phyloP scores from a whole-genome alignment of 768 basidiomycete species.

The Pleurotus giganteus region DNA sequence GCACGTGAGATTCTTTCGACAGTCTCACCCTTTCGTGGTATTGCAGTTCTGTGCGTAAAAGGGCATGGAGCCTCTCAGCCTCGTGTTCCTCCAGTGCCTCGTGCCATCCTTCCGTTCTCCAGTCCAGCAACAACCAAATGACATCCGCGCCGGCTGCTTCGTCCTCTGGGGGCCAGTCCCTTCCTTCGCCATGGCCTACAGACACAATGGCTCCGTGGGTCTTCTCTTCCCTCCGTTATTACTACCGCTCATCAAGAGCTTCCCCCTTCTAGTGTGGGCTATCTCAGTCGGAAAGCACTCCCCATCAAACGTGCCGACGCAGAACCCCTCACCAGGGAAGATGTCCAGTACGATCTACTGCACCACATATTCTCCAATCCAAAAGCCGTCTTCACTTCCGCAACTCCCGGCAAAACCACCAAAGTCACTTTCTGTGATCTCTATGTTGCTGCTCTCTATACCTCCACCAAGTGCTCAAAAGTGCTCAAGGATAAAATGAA shows the following conservation, averaged over 20 bases:
- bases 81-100: slow-evolving; percentile 33
- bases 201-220: slow-evolving; percentile 56
- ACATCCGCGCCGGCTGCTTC: slow-evolving; percentile 38
- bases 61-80: slow-evolving; percentile 21
- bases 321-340: slow-evolving; percentile 62
- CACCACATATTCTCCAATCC: slow-evolving; percentile 71
- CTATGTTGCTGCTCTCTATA: slow-evolving; percentile 69
- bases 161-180: slow-evolving; percentile 22
- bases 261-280: slow-evolving; percentile 41
- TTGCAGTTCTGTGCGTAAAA: slow-evolving; percentile 14
- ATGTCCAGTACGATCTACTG: slow-evolving; percentile 81
- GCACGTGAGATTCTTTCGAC: slow-evolving; percentile 35
- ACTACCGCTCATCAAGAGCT: slow-evolving; percentile 12
- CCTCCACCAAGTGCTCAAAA: slow-evolving; percentile 69
- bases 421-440: slow-evolving; percentile 64
- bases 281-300: slow-evolving; percentile 48
- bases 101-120: slow-evolving; percentile 28
- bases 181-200: slow-evolving; percentile 38
- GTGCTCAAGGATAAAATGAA: slow-evolving; percentile 69
- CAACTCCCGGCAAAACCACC: slow-evolving; percentile 25
- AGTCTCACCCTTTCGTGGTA: slow-evolving; percentile 22
- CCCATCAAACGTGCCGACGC: slow-evolving; percentile 58
- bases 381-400: slow-evolving; percentile 52
- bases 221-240: slow-evolving; percentile 13
- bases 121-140: slow-evolving; percentile 34